phyloP scores from a whole-genome alignment of 2,329 filamentous ascomycete species.

The Aaosphaeria pasadenensis region DNA sequence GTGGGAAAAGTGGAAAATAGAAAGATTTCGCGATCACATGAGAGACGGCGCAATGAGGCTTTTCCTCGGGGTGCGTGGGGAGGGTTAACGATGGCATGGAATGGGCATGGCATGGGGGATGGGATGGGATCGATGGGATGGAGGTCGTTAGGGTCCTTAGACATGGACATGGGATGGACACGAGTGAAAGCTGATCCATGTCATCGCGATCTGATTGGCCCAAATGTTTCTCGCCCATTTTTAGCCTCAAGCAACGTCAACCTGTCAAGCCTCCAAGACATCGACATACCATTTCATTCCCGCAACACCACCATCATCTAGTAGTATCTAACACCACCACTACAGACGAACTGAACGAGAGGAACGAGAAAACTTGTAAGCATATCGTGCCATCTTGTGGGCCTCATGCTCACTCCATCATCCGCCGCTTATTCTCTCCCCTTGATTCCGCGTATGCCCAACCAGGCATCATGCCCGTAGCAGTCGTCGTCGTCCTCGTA shows the following conservation, averaged over 20 bases:
- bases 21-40: slow-evolving; percentile 25
- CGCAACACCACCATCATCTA: background rate
- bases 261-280: slow-evolving; percentile 36
- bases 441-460: slow-evolving; percentile 20
- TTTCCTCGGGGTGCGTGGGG: slow-evolving; percentile 1
- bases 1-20: too few species aligned
- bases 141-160: too few species aligned
- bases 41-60: slow-evolving; percentile 15
- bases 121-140: background rate
- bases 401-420: slow-evolving; percentile 12
- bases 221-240: slow-evolving; percentile 28
- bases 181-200: background rate
- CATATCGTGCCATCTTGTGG: too few species aligned
- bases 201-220: slow-evolving; percentile 30
- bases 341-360: too few species aligned
- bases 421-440: slow-evolving; percentile 6
- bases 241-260: slow-evolving; percentile 36
- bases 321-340: too few species aligned
- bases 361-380: too few species aligned
- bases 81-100: too few species aligned
- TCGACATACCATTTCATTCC: slow-evolving; percentile 9
- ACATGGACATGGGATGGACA: too few species aligned
- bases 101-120: background rate
- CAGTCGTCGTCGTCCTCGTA: slow-evolving; percentile 9
- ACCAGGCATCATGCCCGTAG: slow-evolving; percentile 33